Evolutionary conservation across 148 eudicot genomes (phyloP).

Genomic region (Cornus suecica): DNA sequence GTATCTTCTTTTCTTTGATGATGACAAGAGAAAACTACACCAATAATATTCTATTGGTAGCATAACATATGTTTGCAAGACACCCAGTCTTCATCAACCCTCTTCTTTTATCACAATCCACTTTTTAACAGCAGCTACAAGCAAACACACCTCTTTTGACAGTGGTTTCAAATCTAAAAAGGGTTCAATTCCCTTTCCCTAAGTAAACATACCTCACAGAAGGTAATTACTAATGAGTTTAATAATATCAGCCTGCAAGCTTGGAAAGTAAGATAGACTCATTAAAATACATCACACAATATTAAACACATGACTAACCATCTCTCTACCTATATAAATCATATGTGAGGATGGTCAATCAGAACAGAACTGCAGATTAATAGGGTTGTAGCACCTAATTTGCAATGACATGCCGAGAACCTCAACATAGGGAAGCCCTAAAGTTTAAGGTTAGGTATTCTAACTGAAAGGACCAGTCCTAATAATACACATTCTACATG

Average conservation of each 20-base stretch:
- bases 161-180: constrained; percentile 9
- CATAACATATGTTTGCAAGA: constrained; percentile 6
- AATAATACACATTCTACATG: background rate
- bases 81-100: constrained; percentile 10
- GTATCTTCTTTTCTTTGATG: background rate
- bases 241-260: too few species aligned
- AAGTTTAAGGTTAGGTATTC: background rate
- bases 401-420: background rate
- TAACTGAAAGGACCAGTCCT: background rate
- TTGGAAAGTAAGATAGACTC: too few species aligned
- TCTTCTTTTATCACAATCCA: background rate
- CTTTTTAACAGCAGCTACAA: background rate
- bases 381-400: background rate
- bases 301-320: background rate
- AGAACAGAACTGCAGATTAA: background rate
- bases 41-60: background rate
- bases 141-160: constrained; percentile 1
- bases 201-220: constrained; percentile 3
- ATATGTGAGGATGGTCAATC: background rate
- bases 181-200: constrained; percentile 7
- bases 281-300: background rate
- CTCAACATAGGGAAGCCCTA: background rate
- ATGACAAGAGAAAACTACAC: background rate
- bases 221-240: too few species aligned
- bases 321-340: background rate